A percentile compares a stretch with the other conserved stretches of the same genome.
Conservation (phyloP, 2,329 filamentous ascomycete genomes). For the Paecilomyces sp. region DNA sequence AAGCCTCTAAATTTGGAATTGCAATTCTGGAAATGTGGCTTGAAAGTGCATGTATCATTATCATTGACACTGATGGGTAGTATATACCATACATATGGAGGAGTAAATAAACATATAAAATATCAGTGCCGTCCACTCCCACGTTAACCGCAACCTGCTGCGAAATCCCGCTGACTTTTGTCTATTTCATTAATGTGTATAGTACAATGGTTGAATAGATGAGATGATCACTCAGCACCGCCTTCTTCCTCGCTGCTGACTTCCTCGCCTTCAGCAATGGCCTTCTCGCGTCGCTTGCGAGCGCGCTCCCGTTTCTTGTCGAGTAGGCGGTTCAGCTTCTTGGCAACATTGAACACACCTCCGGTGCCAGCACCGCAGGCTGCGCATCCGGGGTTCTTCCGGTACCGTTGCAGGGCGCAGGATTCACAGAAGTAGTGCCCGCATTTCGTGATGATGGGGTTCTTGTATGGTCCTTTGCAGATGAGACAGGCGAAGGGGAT, state of each 20-base stretch:
- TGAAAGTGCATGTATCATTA: too few relatives aligned
- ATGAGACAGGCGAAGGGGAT: slow-evolving; percentile 89
- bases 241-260: slow-evolving; percentile 36
- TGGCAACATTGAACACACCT: slow-evolving; percentile 84
- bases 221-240: slow-evolving; percentile 1
- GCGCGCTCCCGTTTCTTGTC: slow-evolving; percentile 60
- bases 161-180: background rate
- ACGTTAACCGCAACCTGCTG: background rate
- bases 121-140: too few relatives aligned
- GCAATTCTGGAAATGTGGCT: too few relatives aligned
- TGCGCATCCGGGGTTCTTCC: slow-evolving; percentile 78
- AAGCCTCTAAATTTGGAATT: too few relatives aligned
- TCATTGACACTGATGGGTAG: background rate
- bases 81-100: background rate
- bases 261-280: slow-evolving; percentile 47
- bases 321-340: slow-evolving; percentile 71
- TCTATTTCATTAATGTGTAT: background rate
- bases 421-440: slow-evolving; percentile 93
- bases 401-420: slow-evolving; percentile 80
- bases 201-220: background rate
- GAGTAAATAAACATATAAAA: too few relatives aligned
- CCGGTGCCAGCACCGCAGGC: slow-evolving; percentile 78
- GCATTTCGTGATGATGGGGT: slow-evolving; percentile 80
- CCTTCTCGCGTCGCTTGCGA: slow-evolving; percentile 45
- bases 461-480: slow-evolving; percentile 69